Evolutionary conservation across 495 filamentous ascomycete species (phyloP), one percentile per base, ranked within the genome.

Genomic region (Lineolata rhizophorae): DNA sequence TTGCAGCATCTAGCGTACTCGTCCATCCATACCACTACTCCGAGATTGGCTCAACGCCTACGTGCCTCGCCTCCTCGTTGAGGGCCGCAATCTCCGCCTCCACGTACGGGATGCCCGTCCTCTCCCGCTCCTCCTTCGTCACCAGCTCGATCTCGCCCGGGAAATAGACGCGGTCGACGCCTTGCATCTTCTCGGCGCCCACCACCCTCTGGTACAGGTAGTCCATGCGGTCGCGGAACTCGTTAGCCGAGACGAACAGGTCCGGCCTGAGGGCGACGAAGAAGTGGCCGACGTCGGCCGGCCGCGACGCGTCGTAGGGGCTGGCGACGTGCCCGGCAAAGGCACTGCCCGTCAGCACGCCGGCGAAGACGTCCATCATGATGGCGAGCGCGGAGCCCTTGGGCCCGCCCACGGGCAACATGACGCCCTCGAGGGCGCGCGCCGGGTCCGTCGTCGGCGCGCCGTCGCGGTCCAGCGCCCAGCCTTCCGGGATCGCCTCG

Each of bases 311-410:
- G 48, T 83, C 75, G 54, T 81, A 81, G 0, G 76, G 76, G 19
- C 62, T 63, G 0, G 65, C 70, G 8, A 83, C 76, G 38, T 70
- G 55, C 0, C 76, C 76, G 0, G 73, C 76, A 53, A 79, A 81
- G 0, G 72, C 73, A 21, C 64, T 54, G 20, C 72, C 76, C 1
- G 67, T 70, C 6, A 83, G 47, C 3, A 80, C 76, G 1, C 76
- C 76, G 4, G 74, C 78, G 37, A 83, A 81, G 2, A 83, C 72
- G 53, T 83, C 76, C 76, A 81, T 81, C 76, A 83, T 81, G 22
- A 83, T 61, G 0, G 71, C 54, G 27, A 83, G 40, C 3, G 65
- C 76, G 12, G 64, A 70, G 3, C 76, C 76, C 48, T 83, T 83
- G 0, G 74, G 73, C 0, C 76, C 76, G 0, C 73, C 76, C 70